A percentile compares a stretch with the other conserved stretches of the same genome.
Conservation (phyloP, 441 rosid genomes). For the Gossypium gossypioides region DNA sequence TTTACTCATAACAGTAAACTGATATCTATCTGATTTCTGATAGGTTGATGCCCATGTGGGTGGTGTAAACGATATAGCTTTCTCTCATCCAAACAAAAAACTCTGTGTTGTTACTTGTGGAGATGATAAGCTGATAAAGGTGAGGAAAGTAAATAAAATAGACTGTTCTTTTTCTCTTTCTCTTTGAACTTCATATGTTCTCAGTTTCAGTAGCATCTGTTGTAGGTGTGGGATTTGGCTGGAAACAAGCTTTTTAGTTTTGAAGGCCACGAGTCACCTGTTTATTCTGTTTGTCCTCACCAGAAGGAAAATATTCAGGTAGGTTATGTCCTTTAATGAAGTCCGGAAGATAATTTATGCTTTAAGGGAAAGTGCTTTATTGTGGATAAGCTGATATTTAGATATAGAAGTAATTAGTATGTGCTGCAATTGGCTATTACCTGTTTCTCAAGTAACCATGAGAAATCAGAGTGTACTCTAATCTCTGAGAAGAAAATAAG, state of each 20-base stretch:
- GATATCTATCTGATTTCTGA: slow-evolving; percentile 16
- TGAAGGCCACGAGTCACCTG: slow-evolving; percentile 37
- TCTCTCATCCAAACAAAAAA: slow-evolving; percentile 58
- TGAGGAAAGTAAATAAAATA: background rate
- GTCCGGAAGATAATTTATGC: background rate
- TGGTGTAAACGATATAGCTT: slow-evolving; percentile 57
- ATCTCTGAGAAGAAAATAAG: background rate
- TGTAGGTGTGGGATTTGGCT: slow-evolving; percentile 33
- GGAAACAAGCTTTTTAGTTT: slow-evolving; percentile 30
- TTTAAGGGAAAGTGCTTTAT: background rate
- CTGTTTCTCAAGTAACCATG: background rate
- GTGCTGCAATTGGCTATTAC: too few relatives aligned
- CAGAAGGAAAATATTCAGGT: slow-evolving; percentile 42
- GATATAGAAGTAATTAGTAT: background rate
- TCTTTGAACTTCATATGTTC: background rate
- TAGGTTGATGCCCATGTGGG: slow-evolving; percentile 67
- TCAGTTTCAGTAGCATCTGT: background rate
- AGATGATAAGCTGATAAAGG: slow-evolving; percentile 43
- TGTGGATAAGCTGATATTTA: slow-evolving; percentile 1
- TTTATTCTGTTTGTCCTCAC: slow-evolving; percentile 35
- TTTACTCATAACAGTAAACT: background rate
- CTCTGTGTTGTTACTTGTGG: slow-evolving; percentile 63
- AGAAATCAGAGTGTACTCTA: background rate
- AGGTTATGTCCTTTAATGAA: background rate
- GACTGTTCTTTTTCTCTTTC: background rate